Conservation (phyloP, 23 red algal genomes). For the Cyanidiococcus yangmingshanensis region DNA sequence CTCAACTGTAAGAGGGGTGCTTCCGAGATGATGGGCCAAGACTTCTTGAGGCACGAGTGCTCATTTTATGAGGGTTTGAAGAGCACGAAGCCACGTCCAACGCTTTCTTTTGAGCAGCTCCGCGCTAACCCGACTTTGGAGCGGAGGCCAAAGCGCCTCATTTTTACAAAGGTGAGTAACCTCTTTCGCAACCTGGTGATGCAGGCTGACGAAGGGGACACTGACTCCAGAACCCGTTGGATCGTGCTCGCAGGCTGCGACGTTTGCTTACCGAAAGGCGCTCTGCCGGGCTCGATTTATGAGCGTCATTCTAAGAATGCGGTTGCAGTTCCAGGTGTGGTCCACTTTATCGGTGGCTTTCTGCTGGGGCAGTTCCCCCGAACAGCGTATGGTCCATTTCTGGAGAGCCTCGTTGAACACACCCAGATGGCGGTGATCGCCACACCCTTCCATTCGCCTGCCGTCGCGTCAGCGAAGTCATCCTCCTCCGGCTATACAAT, state of each 20-base stretch:
- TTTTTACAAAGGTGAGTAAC: too few species aligned
- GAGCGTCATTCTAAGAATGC: not conserved
- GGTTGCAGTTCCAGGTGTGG: constrained; percentile 9
- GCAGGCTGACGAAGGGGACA: not conserved
- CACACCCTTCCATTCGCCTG: constrained; percentile 16
- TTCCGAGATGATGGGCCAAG: too few species aligned
- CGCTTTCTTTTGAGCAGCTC: too few species aligned
- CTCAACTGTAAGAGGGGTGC: too few species aligned
- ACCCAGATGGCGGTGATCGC: constrained; percentile 48
- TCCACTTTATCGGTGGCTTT: constrained; percentile 52
- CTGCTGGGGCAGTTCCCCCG: constrained; percentile 39
- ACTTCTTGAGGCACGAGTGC: too few species aligned
- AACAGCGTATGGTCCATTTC: constrained; percentile 41
- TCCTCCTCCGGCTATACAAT: not conserved
- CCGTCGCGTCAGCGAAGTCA: not conserved
- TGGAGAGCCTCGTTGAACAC: constrained; percentile 28
- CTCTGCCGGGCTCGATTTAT: not conserved
- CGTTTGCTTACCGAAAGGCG: not conserved
- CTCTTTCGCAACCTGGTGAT: too few species aligned
- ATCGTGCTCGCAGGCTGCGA: constrained; percentile 11
- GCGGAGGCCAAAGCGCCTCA: too few species aligned
- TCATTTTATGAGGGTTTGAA: too few species aligned
- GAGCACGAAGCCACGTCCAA: too few species aligned
- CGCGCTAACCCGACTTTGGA: too few species aligned
- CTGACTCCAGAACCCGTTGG: not conserved